phyloP scores from a whole-genome alignment of 1,139 yeast genomes.

The Geotrichum europaeum region DNA sequence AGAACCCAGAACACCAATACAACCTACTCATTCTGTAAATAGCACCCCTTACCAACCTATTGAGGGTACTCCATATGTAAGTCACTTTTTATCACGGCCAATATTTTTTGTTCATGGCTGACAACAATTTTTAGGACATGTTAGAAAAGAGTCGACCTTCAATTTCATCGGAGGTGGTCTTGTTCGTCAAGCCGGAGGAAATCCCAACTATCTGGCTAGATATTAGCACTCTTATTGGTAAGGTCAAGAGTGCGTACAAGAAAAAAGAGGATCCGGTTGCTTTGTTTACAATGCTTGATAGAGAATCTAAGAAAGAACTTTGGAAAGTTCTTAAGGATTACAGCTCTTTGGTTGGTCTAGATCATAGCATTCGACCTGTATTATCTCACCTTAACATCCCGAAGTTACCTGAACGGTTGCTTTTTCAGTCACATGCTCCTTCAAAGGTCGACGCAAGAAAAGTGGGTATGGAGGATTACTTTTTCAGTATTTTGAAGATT shows the following conservation, averaged over 20 bases:
- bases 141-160: neutral
- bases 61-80: neutral
- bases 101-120: neutral
- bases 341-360: constrained; percentile 52
- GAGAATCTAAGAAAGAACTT: constrained; percentile 55
- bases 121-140: neutral
- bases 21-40: neutral
- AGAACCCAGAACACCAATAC: neutral
- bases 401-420: constrained; percentile 52
- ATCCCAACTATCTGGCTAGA: constrained; percentile 55
- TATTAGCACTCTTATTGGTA: constrained; percentile 49
- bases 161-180: constrained; percentile 15
- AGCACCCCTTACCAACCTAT: neutral
- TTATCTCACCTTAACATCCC: constrained; percentile 47
- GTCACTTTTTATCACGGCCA: neutral
- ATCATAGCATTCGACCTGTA: constrained; percentile 48
- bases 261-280: constrained; percentile 50
- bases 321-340: constrained; percentile 65
- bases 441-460: constrained; percentile 59
- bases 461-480: constrained; percentile 52
- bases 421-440: constrained; percentile 58
- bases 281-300: constrained; percentile 57
- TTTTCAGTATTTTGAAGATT: constrained; percentile 34
- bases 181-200: constrained; percentile 63
- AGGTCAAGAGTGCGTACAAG: constrained; percentile 30